A percentile compares a stretch with the other conserved stretches of the same genome.
These are phyloP conservation scores for Claviceps sp. DNA, from an alignment of 2,329 filamentous ascomycete species.

Conservation along the genomic window DNA sequence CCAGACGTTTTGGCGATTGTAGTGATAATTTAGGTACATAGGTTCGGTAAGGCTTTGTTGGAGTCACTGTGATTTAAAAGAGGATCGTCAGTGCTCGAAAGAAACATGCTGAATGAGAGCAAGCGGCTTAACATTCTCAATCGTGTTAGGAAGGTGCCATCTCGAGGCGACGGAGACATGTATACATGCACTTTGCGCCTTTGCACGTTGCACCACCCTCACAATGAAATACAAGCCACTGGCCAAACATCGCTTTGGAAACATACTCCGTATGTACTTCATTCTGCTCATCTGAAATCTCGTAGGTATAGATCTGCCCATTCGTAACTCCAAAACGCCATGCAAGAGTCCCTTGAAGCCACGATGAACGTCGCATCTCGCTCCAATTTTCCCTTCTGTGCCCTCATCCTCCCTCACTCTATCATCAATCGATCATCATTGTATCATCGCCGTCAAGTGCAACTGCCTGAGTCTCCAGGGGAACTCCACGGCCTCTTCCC, in stretches of 20 bases:
- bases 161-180: too few species aligned
- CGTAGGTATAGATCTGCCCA: neutral
- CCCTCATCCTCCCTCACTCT: too few species aligned
- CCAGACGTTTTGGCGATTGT: neutral
- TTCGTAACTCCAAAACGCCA: constrained; percentile 10
- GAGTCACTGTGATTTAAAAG: neutral
- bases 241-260: neutral
- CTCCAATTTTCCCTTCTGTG: neutral
- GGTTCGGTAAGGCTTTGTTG: neutral
- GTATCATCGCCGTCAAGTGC: constrained; percentile 72
- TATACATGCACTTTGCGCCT: neutral
- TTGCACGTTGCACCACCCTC: neutral
- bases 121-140: neutral
- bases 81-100: neutral
- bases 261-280: neutral
- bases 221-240: neutral
- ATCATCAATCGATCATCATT: constrained; percentile 55
- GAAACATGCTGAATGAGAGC: neutral
- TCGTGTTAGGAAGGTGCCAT: neutral
- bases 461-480: constrained; percentile 41
- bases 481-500: constrained; percentile 70
- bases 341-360: constrained; percentile 7
- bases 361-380: constrained; percentile 2
- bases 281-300: neutral
- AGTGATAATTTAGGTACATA: neutral